Evolutionary conservation across 768 basidiomycete species (phyloP), one percentile per base, ranked within the genome.

Genomic region (Panellus pusillus): DNA sequence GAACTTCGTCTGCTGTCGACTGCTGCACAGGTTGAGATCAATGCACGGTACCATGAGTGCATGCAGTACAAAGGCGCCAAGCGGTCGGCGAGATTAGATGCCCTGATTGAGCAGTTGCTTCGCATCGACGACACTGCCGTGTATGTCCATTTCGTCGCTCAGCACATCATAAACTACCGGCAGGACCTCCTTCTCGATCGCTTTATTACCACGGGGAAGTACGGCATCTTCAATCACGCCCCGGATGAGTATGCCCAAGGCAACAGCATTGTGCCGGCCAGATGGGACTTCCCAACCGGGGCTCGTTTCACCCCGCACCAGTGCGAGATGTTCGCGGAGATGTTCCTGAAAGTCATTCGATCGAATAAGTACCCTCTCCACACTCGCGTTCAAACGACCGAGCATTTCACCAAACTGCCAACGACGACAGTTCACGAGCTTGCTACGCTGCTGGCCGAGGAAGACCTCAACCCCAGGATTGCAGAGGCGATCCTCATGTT

Each of bases 401-500:
- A 61, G 50, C 39, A 58, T 39, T 58, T 50, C 27, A 61, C 60
- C 36, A 55, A 58, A 41, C 28, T 61, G 35, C 60, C 60, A n/a
- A 58, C 60, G 8, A 61, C 60, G 13, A 58, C 60, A 20, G 52
- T 61, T 15, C 57, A 58, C 47, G 60, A 61, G 53, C 53, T 61
- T 27, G 60, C 60, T 20, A 37, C 44, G 49, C 54, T 61, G 31
- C 46, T 61, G 3, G 54, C 48, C 31, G 53, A 61, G 36, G 36
- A 54, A 9, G 39, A 55, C 38, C 48, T 58, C 38, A 61, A 55
- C 49, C 60, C 57, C n/a, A 52, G 60, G 37, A 49, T 61, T 35
- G 45, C 49, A 24, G 60, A 61, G 49, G 60, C 60, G 17, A 61
- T 61, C n/a, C 53, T 61, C 19, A 61, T 61, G 60, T 61, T 61